phyloP scores from a whole-genome alignment of 2,329 filamentous ascomycete genomes.

The Aspergillus brasiliensis region DNA sequence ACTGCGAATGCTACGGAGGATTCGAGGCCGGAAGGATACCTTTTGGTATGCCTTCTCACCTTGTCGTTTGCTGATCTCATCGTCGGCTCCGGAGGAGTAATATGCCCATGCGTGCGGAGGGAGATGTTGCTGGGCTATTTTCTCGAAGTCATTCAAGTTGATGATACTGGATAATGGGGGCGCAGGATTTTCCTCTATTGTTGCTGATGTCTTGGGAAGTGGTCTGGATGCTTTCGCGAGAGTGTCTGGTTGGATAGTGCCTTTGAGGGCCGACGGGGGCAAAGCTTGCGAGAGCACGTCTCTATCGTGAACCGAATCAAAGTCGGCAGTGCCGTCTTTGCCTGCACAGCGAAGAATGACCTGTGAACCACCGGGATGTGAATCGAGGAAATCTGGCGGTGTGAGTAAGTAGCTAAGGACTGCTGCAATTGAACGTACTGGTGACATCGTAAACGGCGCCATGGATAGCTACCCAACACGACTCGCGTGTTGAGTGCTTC shows the following conservation, averaged over 20 bases:
- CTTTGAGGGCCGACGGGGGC: conserved; percentile 26
- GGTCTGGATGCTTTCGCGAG: background rate
- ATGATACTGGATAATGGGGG: conserved; percentile 37
- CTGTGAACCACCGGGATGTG: conserved; percentile 37
- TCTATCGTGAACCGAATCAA: conserved; percentile 37
- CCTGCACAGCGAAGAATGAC: conserved; percentile 39
- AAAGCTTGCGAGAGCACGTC: conserved; percentile 34
- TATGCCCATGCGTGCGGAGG: conserved; percentile 39
- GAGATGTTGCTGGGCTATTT: conserved; percentile 34
- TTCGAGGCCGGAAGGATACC: conserved; percentile 52
- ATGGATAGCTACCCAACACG: conserved; percentile 57
- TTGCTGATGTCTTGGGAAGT: background rate
- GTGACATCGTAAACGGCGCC: conserved; percentile 56
- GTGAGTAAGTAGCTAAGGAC: background rate
- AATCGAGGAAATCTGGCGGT: conserved; percentile 32
- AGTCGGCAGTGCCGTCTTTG: conserved; percentile 38
- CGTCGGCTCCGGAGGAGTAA: conserved; percentile 55
- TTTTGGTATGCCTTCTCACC: conserved; percentile 48
- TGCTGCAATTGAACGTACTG: conserved; percentile 18
- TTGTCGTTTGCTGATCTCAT: conserved; percentile 49
- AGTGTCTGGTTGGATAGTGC: conserved; percentile 25
- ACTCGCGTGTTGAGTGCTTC: conserved; percentile 50
- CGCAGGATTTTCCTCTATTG: background rate
- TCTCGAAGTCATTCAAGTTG: conserved; percentile 43
- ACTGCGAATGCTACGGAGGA: conserved; percentile 43